Conservation (phyloP, 805 yeast genomes). For the Candida dajiaensis region DNA sequence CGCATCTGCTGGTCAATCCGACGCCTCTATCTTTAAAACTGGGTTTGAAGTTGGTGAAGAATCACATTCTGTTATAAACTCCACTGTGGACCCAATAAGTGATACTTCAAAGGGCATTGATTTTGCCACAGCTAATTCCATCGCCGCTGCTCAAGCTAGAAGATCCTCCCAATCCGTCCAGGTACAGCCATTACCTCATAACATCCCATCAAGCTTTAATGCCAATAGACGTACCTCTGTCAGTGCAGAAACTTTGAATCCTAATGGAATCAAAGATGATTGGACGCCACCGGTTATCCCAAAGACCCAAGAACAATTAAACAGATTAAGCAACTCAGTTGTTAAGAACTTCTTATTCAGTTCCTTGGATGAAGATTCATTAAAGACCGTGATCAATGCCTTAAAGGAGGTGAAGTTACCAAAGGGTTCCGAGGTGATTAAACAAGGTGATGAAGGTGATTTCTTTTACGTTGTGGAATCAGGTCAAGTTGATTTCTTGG, state of each 20-base stretch:
- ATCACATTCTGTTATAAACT: slow-evolving; percentile 9
- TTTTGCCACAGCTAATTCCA: slow-evolving; percentile 6
- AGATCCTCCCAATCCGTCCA: slow-evolving; percentile 12
- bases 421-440: slow-evolving; percentile 62
- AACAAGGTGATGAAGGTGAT: slow-evolving; percentile 94
- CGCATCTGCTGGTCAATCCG: slow-evolving; percentile 5
- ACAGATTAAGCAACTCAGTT: slow-evolving; percentile 64
- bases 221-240: slow-evolving; percentile 86
- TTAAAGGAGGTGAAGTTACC: slow-evolving; percentile 63
- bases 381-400: slow-evolving; percentile 77
- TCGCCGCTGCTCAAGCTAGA: slow-evolving; percentile 9
- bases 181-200: slow-evolving; percentile 16
- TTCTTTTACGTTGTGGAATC: slow-evolving; percentile 80
- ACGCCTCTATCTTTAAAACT: slow-evolving; percentile 19
- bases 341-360: slow-evolving; percentile 80
- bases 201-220: slow-evolving; percentile 57
- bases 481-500: slow-evolving; percentile 79
- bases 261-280: slow-evolving; percentile 55
- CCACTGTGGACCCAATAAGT: slow-evolving; percentile 19
- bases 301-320: slow-evolving; percentile 55
- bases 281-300: slow-evolving; percentile 72
- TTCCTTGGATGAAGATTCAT: slow-evolving; percentile 72
- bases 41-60: slow-evolving; percentile 22
- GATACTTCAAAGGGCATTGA: neutral
- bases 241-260: slow-evolving; percentile 82